Percentiles rank a stretch among this genome's conserved stretches.
phyloP scores from a whole-genome alignment of 257 asterid species.

The Voacanga thouarsii region DNA sequence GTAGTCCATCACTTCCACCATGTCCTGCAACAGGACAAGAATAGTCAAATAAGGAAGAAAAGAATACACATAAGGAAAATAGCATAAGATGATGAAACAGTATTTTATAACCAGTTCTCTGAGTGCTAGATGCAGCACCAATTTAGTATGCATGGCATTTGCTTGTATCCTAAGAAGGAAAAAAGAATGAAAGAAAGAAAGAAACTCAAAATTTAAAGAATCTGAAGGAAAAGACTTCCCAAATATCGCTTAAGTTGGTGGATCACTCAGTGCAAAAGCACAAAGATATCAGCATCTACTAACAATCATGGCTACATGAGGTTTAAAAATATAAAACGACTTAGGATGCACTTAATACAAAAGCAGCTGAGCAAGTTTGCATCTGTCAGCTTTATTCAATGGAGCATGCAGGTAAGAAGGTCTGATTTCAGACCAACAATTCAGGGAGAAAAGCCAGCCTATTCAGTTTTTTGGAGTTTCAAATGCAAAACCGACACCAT shows the following conservation, averaged over 20 bases:
- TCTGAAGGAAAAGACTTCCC: background rate
- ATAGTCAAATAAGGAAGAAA: background rate
- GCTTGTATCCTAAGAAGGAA: background rate
- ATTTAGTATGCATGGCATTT: background rate
- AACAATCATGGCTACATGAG: background rate
- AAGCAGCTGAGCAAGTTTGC: background rate
- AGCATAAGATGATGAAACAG: background rate
- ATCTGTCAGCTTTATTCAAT: background rate
- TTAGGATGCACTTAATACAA: background rate
- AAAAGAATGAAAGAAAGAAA: no score
- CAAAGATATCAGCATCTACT: background rate
- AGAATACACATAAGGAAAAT: background rate
- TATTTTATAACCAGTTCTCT: background rate
- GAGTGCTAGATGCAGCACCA: background rate
- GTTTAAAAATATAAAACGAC: background rate
- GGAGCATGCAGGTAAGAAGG: background rate
- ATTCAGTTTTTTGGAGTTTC: background rate
- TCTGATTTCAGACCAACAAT: background rate
- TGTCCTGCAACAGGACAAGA: conserved; percentile 51
- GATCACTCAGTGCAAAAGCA: background rate
- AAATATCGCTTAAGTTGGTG: background rate
- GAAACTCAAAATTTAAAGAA: background rate
- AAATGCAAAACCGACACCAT: background rate
- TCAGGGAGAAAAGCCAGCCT: background rate
- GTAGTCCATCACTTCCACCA: conserved; percentile 95